Evolutionary conservation across 2,329 filamentous ascomycete species (phyloP).

Genomic region (Xylariaceae sp.): DNA sequence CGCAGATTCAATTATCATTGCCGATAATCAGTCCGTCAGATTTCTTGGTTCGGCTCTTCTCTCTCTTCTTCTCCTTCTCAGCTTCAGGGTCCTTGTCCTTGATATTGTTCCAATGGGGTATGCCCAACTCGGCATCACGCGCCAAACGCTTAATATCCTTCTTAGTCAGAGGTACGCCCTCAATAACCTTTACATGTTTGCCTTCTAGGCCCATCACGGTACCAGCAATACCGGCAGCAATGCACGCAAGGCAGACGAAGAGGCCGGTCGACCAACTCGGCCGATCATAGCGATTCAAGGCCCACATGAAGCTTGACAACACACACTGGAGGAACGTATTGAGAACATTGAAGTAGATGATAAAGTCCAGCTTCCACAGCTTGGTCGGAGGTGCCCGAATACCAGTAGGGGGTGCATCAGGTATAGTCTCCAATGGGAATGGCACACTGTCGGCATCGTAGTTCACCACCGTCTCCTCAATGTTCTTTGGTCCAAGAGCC

Average conservation of each 20-base stretch:
- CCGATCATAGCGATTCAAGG: conserved; percentile 70
- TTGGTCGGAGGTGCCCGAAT: conserved; percentile 67
- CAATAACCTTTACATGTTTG: conserved; percentile 69
- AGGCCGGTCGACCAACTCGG: conserved; percentile 79
- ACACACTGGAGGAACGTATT: conserved; percentile 79
- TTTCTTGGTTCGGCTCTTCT: conserved; percentile 25
- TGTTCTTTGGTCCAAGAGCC: conserved; percentile 55
- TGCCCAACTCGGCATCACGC: conserved; percentile 56
- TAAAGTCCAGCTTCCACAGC: conserved; percentile 77
- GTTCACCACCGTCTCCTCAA: conserved; percentile 44
- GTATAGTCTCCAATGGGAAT: conserved; percentile 63
- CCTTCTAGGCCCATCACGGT: conserved; percentile 73
- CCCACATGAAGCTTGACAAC: conserved; percentile 83
- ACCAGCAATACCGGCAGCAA: conserved; percentile 69
- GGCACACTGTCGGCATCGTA: conserved; percentile 57
- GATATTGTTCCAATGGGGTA: conserved; percentile 62
- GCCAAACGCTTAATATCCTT: conserved; percentile 55
- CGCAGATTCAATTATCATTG: conserved; percentile 15
- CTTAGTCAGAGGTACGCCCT: conserved; percentile 68
- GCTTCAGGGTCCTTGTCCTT: conserved; percentile 54
- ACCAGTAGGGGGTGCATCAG: conserved; percentile 72
- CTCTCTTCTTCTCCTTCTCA: conserved; percentile 41
- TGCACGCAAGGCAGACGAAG: conserved; percentile 74
- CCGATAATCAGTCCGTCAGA: conserved; percentile 22
- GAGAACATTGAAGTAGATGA: conserved; percentile 76